A percentile compares a stretch with the other conserved stretches of the same genome.
These are phyloP conservation scores for Powellomyces hirtus DNA, from an alignment of 192 early-diverging fungal genomes.

Conservation along the genomic window DNA sequence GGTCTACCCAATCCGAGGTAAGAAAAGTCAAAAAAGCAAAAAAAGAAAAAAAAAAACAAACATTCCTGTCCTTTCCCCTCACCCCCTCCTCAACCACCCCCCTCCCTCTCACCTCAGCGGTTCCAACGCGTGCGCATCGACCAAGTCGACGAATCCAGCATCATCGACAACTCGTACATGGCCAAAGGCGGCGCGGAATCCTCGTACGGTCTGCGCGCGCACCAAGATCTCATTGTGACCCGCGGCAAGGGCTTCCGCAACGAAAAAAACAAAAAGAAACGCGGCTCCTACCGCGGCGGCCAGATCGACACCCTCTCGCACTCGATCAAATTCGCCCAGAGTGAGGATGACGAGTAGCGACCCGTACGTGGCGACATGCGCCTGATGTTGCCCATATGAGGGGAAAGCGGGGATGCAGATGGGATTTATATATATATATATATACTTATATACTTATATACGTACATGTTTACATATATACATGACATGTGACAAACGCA, in stretches of 20 bases:
- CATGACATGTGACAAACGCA: too few relatives aligned
- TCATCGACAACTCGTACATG: constrained; percentile 74
- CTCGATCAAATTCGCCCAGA: constrained; percentile 82
- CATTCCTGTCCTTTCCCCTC: not conserved
- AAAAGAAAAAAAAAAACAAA: too few relatives aligned
- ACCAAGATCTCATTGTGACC: constrained; percentile 86
- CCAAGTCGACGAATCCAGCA: constrained; percentile 61
- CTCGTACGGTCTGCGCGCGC: constrained; percentile 89
- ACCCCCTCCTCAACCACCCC: not conserved
- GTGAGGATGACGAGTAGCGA: not conserved
- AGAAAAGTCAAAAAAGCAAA: too few relatives aligned
- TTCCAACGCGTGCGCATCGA: constrained; percentile 84
- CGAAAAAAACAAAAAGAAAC: constrained; percentile 98
- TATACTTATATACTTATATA: too few relatives aligned
- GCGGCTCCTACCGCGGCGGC: constrained; percentile 91
- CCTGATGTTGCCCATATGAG: too few relatives aligned
- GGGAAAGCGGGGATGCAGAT: too few relatives aligned
- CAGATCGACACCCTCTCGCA: constrained; percentile 78
- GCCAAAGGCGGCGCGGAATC: constrained; percentile 74
- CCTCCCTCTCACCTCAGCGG: constrained; percentile 36
- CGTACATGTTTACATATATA: too few relatives aligned
- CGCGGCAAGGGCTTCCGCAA: constrained; percentile 89
- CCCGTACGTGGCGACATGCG: too few relatives aligned
- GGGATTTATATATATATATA: too few relatives aligned
- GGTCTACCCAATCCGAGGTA: not conserved